Percentiles rank a stretch among this genome's conserved stretches.
Conservation (phyloP, 2,329 filamentous ascomycete genomes). For the Arthrobotrys sinensis region DNA sequence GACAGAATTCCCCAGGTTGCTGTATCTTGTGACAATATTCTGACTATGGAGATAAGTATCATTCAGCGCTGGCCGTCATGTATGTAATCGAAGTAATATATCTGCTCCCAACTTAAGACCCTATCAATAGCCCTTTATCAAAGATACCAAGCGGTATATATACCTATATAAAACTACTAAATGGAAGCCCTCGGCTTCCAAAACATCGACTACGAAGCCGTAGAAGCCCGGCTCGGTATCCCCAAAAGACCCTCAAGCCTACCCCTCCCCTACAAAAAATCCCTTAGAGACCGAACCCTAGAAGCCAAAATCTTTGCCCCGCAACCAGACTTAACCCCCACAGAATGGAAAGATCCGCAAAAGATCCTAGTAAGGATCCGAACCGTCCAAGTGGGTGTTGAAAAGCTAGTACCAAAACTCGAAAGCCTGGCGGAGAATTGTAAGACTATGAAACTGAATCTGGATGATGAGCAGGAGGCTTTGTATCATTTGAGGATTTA, state of each 20-base stretch:
- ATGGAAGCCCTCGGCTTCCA: slow-evolving; percentile 10
- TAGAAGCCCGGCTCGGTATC: background rate
- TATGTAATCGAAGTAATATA: too few species aligned
- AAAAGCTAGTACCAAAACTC: background rate
- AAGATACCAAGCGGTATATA: too few species aligned
- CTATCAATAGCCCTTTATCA: too few species aligned
- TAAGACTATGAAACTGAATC: background rate
- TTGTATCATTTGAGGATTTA: background rate
- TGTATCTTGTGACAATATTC: too few species aligned
- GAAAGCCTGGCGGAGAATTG: background rate
- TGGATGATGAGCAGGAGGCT: background rate
- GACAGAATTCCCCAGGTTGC: too few species aligned
- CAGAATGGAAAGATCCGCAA: background rate
- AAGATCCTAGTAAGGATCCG: background rate
- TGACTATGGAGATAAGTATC: too few species aligned
- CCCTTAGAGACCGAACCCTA: background rate
- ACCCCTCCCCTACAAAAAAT: background rate
- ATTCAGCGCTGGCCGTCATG: too few species aligned
- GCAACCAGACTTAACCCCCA: background rate
- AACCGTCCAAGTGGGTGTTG: slow-evolving; percentile 3
- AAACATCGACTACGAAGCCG: background rate
- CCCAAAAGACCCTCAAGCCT: background rate
- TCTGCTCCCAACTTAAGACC: too few species aligned
- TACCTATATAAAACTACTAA: background rate
- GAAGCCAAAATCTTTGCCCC: slow-evolving; percentile 1